Conservation (phyloP, 2,329 filamentous ascomycete species). For the Hymenoscyphus fraxineus region DNA sequence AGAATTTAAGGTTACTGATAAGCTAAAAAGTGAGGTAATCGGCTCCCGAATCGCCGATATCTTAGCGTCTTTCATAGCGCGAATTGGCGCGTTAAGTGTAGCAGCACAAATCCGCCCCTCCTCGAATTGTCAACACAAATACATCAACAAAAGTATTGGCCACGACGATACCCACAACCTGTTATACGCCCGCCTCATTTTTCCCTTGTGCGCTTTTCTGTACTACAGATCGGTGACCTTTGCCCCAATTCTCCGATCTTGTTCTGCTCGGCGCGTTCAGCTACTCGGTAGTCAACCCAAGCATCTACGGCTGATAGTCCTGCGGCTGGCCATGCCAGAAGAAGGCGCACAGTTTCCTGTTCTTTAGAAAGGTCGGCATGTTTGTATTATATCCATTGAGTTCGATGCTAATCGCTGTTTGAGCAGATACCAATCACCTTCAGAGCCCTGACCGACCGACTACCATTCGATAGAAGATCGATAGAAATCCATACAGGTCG, state of each 20-base stretch:
- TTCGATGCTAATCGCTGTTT: not conserved
- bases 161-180: not conserved
- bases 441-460: not conserved
- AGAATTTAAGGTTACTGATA: no score
- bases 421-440: not conserved
- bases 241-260: no score
- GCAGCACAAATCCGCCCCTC: not conserved
- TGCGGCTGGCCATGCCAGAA: not conserved
- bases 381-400: not conserved
- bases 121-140: not conserved
- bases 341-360: not conserved
- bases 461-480: not conserved
- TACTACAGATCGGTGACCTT: not conserved
- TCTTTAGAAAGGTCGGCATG: not conserved
- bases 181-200: not conserved
- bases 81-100: not conserved
- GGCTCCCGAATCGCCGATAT: not conserved
- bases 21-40: not conserved
- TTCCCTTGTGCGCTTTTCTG: not conserved
- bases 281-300: not conserved
- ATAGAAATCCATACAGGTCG: not conserved
- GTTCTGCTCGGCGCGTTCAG: not conserved
- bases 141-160: not conserved
- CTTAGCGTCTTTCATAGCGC: slow-evolving; percentile 3
- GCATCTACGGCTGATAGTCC: not conserved